Conservation (phyloP, 345 rosid species). For the Schrenkiella parvula region DNA sequence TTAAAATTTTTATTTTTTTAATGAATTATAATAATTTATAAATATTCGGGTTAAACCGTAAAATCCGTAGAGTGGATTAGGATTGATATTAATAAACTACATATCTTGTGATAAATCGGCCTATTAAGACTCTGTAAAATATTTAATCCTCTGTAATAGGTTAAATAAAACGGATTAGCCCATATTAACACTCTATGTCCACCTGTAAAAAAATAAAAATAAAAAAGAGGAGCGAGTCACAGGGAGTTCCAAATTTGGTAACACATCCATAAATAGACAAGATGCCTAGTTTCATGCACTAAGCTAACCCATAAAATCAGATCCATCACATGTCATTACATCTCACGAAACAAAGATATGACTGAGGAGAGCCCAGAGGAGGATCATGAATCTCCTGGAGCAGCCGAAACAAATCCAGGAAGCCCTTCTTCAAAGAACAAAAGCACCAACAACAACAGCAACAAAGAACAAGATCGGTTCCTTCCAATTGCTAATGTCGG, state of each 20-base stretch:
- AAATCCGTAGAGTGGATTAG: no score
- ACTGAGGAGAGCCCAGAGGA: conserved; percentile 55
- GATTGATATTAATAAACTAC: no score
- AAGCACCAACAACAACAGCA: conserved; percentile 24
- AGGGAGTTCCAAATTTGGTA: conserved; percentile 23
- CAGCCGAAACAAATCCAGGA: conserved; percentile 40
- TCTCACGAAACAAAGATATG: conserved; percentile 33
- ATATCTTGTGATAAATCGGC: no score
- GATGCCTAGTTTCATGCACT: neutral
- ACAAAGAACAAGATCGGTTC: conserved; percentile 65
- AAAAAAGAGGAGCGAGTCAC: conserved; percentile 20
- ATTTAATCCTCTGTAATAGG: no score
- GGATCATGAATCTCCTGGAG: conserved; percentile 28
- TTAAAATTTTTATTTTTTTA: no score
- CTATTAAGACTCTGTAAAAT: no score
- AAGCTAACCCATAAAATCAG: conserved; percentile 29
- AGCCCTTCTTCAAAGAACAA: conserved; percentile 44
- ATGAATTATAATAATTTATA: no score
- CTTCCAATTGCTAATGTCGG: conserved; percentile 76
- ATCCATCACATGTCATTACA: neutral
- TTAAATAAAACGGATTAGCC: no score
- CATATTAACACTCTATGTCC: no score
- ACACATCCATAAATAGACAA: conserved; percentile 23
- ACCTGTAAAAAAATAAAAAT: neutral
- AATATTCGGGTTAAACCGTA: no score